These are phyloP conservation scores for Rossbeevera mucosa DNA, from an alignment of 768 basidiomycete genomes.

Conservation along the genomic window DNA sequence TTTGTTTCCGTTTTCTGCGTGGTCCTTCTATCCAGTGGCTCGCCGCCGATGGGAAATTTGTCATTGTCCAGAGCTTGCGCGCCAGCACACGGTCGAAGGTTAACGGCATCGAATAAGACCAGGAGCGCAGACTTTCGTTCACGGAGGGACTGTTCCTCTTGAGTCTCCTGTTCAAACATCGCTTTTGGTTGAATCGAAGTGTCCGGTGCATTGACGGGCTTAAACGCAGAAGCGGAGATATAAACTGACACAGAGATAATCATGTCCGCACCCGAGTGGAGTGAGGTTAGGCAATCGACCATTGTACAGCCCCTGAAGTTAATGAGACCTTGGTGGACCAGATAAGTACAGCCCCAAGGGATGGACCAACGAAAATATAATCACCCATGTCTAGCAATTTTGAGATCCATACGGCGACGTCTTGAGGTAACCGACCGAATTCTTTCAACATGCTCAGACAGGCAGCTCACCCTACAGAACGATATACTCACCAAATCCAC, in stretches of 20 bases:
- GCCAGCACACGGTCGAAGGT: slow-evolving; percentile 59
- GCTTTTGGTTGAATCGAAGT: slow-evolving; percentile 23
- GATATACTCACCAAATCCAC: slow-evolving; percentile 56
- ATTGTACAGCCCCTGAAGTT: slow-evolving; percentile 66
- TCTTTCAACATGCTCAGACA: slow-evolving; percentile 39
- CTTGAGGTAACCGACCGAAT: slow-evolving; percentile 71
- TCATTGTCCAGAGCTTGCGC: slow-evolving; percentile 30
- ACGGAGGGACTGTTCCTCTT: slow-evolving; percentile 70
- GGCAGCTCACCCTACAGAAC: background rate
- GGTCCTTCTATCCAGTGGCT: slow-evolving; percentile 40
- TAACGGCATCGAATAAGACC: slow-evolving; percentile 67
- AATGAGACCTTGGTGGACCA: slow-evolving; percentile 46
- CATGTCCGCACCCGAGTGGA: slow-evolving; percentile 73
- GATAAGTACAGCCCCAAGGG: slow-evolving; percentile 3
- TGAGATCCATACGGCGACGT: slow-evolving; percentile 68
- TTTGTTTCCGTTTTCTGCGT: slow-evolving; percentile 34
- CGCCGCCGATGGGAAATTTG: slow-evolving; percentile 27
- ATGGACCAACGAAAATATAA: background rate
- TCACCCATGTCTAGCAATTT: slow-evolving; percentile 68
- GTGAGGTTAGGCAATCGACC: slow-evolving; percentile 68
- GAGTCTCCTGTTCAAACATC: slow-evolving; percentile 71
- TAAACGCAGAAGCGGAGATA: slow-evolving; percentile 67
- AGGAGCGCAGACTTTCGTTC: slow-evolving; percentile 75
- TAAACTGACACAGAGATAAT: slow-evolving; percentile 74
- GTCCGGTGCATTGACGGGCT: slow-evolving; percentile 35